phyloP scores from a whole-genome alignment of 2,329 filamentous ascomycete species.

The Sclerotinia borealis region DNA sequence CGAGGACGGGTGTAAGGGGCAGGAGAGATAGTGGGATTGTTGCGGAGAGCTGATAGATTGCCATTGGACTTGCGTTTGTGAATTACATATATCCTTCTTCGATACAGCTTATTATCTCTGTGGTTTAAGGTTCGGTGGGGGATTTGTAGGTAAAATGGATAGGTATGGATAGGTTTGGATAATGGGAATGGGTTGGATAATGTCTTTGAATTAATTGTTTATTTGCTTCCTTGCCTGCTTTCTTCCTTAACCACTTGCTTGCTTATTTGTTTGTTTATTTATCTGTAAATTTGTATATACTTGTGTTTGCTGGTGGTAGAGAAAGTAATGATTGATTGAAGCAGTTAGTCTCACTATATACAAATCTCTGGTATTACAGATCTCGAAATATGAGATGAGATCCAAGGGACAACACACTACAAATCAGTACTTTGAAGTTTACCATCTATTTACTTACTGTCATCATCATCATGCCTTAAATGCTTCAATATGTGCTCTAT shows the following conservation, averaged over 20 bases:
- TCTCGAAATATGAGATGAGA: neutral
- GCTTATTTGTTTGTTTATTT: neutral
- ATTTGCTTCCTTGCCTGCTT: neutral
- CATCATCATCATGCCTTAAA: neutral
- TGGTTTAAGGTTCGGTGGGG: neutral
- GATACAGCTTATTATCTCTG: neutral
- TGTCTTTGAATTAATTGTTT: no score
- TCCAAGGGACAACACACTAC: no score
- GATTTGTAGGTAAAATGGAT: neutral
- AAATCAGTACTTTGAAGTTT: neutral
- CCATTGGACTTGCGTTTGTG: neutral
- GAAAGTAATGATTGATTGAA: neutral
- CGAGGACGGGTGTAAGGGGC: neutral
- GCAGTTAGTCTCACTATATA: neutral
- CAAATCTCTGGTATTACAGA: neutral
- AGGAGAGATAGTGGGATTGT: neutral
- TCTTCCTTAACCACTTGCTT: neutral
- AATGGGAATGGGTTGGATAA: neutral
- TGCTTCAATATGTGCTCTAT: no score
- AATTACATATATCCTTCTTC: neutral
- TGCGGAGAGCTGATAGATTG: neutral
- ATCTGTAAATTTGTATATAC: neutral
- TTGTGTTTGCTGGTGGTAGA: neutral
- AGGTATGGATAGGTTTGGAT: neutral
- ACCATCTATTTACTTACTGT: neutral